A percentile compares a stretch with the other conserved stretches of the same genome.
Conservation (phyloP, 2,329 filamentous ascomycete genomes). For the Monilinia vaccinii-corymbosi region DNA sequence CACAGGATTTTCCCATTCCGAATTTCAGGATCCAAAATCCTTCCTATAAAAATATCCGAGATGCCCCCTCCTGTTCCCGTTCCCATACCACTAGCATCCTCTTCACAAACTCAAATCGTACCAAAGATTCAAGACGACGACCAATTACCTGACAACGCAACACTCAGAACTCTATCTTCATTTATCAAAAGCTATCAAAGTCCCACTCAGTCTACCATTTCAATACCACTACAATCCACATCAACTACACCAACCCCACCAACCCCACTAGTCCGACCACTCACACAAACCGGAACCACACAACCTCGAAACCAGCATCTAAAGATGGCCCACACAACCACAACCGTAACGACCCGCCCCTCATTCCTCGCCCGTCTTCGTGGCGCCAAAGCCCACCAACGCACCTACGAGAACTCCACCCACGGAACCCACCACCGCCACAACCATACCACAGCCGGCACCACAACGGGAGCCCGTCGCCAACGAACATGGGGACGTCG, state of each 20-base stretch:
- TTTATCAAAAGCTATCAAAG: neutral
- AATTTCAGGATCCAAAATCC: neutral
- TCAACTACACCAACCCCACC: neutral
- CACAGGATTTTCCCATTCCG: neutral
- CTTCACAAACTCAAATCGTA: neutral
- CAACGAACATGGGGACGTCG: neutral
- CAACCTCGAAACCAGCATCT: neutral
- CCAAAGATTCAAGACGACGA: neutral
- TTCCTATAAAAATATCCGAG: neutral
- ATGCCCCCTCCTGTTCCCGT: neutral
- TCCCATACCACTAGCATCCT: neutral
- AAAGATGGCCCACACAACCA: conserved; percentile 8
- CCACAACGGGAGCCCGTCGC: neutral
- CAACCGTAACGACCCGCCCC: conserved; percentile 4
- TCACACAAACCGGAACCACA: neutral
- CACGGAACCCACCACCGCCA: neutral
- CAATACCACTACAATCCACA: neutral
- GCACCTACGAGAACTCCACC: neutral
- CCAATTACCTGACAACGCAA: neutral
- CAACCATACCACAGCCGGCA: neutral
- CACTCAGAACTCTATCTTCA: conserved; percentile 2
- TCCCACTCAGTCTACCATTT: neutral
- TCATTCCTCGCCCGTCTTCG: neutral
- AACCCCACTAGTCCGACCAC: neutral
- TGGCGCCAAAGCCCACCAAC: neutral